Evolutionary conservation across 2,329 filamentous ascomycete species (phyloP), one percentile per base, ranked within the genome.

Genomic region (Blastomyces parvus): DNA sequence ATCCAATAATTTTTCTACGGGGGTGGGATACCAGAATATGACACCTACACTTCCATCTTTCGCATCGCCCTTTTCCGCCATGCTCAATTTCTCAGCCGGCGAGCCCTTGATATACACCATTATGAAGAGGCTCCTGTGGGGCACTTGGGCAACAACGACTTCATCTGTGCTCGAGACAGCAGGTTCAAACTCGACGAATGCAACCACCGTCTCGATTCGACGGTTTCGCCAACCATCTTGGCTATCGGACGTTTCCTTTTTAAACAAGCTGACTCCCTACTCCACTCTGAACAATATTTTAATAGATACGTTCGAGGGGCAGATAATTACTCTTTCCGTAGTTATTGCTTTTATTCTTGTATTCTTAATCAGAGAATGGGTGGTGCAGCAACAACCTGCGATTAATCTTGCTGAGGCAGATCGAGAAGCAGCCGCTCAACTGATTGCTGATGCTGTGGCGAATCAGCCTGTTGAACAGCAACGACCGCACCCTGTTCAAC

Each of bases 311-410:
- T 79, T 97, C 3, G 94, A 99, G 77, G 94, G 94, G 3, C 92
- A 96, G 72, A 84, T 97, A 58, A 96, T 99, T 68, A 99, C 93
- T 0, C 79, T 97, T 6, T 79, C 95, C 13, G 90, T 97, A 60
- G 93, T 99, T 8, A 83, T 96, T 55, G 91, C 88, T 64, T 99
- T 97, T 75, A 97, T 99, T 64, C 79, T 99, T n/a, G 87, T 99
- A 52, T 99, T 99, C 69, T 78, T 99, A 3, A 97, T 99, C 57
- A 82, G 95, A 57, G 94, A 99, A 77, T 99, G 96, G 83, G 94
- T 99, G 60, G 91, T 99, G 11, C 94, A 99, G 74, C 94, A 99
- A 74, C 94, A 99, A 72, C 94, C 93, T 5, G 88, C 92, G 67
- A 88, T 94, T 68, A 95, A 96, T 70, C 87, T 94, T 80, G 88